Evolutionary conservation across 2,329 filamentous ascomycete species (phyloP), one percentile per base, ranked within the genome.

Genomic region (Cercospora sesami): DNA sequence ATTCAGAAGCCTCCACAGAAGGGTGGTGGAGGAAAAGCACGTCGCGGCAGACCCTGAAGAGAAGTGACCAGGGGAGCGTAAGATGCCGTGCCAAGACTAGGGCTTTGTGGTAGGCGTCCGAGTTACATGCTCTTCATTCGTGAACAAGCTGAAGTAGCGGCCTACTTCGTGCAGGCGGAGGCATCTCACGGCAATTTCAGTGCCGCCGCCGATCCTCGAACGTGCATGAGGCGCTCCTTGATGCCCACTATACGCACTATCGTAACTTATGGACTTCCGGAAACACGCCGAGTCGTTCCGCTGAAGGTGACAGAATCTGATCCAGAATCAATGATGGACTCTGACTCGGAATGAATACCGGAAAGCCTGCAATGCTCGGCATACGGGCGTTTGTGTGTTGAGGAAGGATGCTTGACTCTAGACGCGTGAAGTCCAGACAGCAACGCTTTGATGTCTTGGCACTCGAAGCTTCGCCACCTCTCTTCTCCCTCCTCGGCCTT

Each of bases 21-120:
- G 16, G 8, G 16, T 39, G 36, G 8, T 39, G 23, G 12, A 28
- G n/a, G 48, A 8, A 14, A 9, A 26, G 23, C 23, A 5, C 26
- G 14, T 16, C 21, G 48, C 5, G 23, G 6, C 23, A 26, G 48
- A 26, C 9, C 14, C 48, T 14, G 23, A 14, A 28, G 5, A 53
- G 14, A n/a, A 53, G 21, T 28, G 21, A 26, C 48, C 48, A n/a
- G 9, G 48, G 48, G 5, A 28, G 21, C 48, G 12, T 28, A 53
- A 53, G 48, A 53, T 28, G 48, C 48, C 16, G 18, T 36, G 55
- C 55, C 55, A 59, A 59, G 55, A 59, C 55, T 36, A 59, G 55
- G 55, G 55, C 55, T 33, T 31, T 23, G 16, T 10, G 28, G 55
- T 30, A n/a, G 30, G 55, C 55, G 31, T 28, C 16, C 18, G 30